These are phyloP conservation scores for Lotmaria passim DNA, from an alignment of 208 protist genomes.

Conservation along the genomic window DNA sequence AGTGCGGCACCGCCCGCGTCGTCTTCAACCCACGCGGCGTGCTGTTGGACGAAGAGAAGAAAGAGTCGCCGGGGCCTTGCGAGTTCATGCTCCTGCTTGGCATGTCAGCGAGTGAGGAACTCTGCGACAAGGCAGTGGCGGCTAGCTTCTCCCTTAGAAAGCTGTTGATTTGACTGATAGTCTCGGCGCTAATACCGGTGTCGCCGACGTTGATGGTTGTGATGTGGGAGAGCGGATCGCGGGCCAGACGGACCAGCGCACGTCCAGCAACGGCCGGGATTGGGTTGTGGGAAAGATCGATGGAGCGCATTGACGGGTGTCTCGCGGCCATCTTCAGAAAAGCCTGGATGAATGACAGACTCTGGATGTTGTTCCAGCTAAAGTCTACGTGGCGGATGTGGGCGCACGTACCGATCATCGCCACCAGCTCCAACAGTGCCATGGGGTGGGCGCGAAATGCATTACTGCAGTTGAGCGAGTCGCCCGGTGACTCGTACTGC, in stretches of 20 bases:
- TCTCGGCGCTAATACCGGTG: slow-evolving; percentile 64
- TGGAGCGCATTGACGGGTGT: slow-evolving; percentile 59
- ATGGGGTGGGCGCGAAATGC: slow-evolving; percentile 60
- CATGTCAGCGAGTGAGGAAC: slow-evolving; percentile 10
- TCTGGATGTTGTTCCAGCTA: slow-evolving; percentile 83
- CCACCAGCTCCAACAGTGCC: slow-evolving; percentile 64
- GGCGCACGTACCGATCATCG: slow-evolving; percentile 68
- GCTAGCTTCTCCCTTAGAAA: slow-evolving; percentile 64
- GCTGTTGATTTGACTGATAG: slow-evolving; percentile 58
- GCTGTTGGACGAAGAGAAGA: slow-evolving; percentile 12
- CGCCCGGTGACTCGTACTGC: slow-evolving; percentile 41
- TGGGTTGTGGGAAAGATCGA: slow-evolving; percentile 81
- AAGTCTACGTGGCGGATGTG: slow-evolving; percentile 66
- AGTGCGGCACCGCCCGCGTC: slow-evolving; percentile 2
- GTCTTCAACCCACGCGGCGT: slow-evolving; percentile 1
- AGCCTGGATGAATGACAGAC: slow-evolving; percentile 65
- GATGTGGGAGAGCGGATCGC: slow-evolving; percentile 67
- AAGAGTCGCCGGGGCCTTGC: slow-evolving; percentile 3
- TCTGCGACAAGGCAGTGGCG: slow-evolving; percentile 14
- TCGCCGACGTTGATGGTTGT: slow-evolving; percentile 60
- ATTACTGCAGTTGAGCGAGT: slow-evolving; percentile 63
- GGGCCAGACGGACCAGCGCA: slow-evolving; percentile 63
- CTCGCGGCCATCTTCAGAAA: slow-evolving; percentile 52
- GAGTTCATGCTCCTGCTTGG: slow-evolving; percentile 16
- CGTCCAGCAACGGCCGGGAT: slow-evolving; percentile 80